Evolutionary conservation across 176 grass and related monocot genomes (phyloP).

Genomic region (Oryza brachyantha): DNA sequence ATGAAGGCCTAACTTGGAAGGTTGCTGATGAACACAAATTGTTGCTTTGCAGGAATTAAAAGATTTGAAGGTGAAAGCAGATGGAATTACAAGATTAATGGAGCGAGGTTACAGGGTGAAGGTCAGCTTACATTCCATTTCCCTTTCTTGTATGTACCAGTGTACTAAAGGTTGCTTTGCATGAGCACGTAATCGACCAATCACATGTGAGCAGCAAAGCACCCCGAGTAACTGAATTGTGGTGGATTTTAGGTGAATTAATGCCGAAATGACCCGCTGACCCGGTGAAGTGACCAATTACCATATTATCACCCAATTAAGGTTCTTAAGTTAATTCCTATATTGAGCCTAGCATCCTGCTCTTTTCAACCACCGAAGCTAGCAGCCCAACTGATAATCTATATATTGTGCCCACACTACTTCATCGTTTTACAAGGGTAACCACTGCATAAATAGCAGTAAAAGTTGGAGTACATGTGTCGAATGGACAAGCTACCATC

Average conservation of each 20-base stretch:
- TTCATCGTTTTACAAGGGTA: background rate
- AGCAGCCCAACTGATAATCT: background rate
- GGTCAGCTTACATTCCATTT: slow-evolving; percentile 25
- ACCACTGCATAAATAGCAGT: background rate
- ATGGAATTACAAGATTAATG: slow-evolving; percentile 46
- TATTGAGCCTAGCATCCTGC: background rate
- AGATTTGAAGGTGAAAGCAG: slow-evolving; percentile 61
- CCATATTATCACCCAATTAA: background rate
- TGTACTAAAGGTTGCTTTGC: background rate
- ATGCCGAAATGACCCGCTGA: background rate
- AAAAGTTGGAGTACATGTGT: too few species aligned
- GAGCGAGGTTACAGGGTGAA: slow-evolving; percentile 56
- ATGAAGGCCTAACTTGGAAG: background rate
- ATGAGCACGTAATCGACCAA: background rate
- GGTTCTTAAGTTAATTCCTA: background rate
- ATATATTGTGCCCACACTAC: background rate
- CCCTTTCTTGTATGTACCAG: background rate
- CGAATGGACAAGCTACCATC: too few species aligned
- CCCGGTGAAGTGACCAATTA: background rate
- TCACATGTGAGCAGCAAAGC: background rate
- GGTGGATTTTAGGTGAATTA: background rate
- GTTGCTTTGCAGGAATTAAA: slow-evolving; percentile 39
- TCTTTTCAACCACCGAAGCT: too few species aligned
- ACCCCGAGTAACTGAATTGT: background rate
- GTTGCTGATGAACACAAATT: slow-evolving; percentile 3